Evolutionary conservation across 225 moss, liverwort and hornwort species (phyloP).

Genomic region (Marchantia paleacea): DNA sequence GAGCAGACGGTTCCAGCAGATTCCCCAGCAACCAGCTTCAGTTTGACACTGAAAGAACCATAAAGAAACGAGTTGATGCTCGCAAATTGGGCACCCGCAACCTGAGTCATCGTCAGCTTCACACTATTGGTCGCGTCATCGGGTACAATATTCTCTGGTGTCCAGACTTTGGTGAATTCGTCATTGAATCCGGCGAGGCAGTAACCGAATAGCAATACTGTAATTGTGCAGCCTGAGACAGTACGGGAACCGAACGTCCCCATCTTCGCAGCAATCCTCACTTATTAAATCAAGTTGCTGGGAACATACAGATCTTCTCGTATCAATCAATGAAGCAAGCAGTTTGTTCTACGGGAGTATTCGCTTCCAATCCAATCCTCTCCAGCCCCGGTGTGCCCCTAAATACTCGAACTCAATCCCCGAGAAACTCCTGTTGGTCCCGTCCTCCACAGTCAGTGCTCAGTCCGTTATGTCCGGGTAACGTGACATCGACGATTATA

Average conservation of each 20-base stretch:
- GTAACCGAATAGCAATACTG: constrained; percentile 1
- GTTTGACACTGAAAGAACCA: constrained; percentile 7
- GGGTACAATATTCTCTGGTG: constrained; percentile 11
- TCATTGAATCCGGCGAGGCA: background rate
- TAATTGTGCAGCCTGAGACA: background rate
- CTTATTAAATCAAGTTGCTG: too few relatives aligned
- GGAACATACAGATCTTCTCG: too few relatives aligned
- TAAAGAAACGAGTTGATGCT: background rate
- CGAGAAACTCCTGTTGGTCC: too few relatives aligned
- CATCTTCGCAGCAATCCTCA: background rate
- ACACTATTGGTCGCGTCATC: constrained; percentile 9
- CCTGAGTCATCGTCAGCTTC: background rate
- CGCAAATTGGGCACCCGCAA: constrained; percentile 8
- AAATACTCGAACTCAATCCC: too few relatives aligned
- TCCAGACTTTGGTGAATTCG: background rate
- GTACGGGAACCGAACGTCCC: background rate
- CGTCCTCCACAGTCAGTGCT: too few relatives aligned
- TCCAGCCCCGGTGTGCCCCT: too few relatives aligned
- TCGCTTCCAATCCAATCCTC: too few relatives aligned
- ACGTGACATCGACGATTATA: too few relatives aligned
- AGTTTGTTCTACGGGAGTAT: too few relatives aligned
- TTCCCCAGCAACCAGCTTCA: constrained; percentile 19
- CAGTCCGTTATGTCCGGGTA: too few relatives aligned
- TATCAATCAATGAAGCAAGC: too few relatives aligned
- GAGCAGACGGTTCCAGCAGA: constrained; percentile 28